Conservation (phyloP, 441 rosid species). For the Populus tomentosa region DNA sequence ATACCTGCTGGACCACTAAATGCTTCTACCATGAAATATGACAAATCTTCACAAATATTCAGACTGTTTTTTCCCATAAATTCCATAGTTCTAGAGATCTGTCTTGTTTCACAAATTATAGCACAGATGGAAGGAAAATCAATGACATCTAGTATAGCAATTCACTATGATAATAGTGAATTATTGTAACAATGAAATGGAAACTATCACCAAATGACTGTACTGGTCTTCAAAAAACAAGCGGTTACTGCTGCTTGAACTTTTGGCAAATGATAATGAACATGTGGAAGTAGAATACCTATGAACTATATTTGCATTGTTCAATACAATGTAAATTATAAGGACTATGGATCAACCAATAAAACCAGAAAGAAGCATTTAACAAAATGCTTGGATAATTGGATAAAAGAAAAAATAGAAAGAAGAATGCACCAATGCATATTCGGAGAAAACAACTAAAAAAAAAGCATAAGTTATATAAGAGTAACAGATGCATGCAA, state of each 20-base stretch:
- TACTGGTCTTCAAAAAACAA: too few relatives aligned
- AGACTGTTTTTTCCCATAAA: background rate
- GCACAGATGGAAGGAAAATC: background rate
- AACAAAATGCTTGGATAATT: background rate
- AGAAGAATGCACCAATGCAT: background rate
- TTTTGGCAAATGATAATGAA: background rate
- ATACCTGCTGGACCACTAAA: background rate
- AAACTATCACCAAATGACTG: too few relatives aligned
- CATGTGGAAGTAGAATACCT: background rate
- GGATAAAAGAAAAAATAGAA: background rate
- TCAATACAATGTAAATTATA: background rate
- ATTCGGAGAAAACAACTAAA: background rate
- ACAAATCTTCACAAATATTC: background rate
- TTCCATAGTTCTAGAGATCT: background rate
- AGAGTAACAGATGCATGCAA: background rate
- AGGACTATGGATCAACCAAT: background rate
- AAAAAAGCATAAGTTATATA: background rate
- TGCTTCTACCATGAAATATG: background rate
- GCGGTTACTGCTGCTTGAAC: background rate
- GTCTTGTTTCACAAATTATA: background rate
- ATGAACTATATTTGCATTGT: background rate
- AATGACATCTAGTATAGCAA: background rate
- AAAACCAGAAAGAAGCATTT: background rate
- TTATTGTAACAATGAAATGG: too few relatives aligned
- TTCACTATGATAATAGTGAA: too few relatives aligned